Percentiles rank a stretch among this genome's conserved stretches.
Evolutionary conservation across 2,329 filamentous ascomycete genomes (phyloP).

Genomic region (Phyllosticta citribraziliensis): DNA sequence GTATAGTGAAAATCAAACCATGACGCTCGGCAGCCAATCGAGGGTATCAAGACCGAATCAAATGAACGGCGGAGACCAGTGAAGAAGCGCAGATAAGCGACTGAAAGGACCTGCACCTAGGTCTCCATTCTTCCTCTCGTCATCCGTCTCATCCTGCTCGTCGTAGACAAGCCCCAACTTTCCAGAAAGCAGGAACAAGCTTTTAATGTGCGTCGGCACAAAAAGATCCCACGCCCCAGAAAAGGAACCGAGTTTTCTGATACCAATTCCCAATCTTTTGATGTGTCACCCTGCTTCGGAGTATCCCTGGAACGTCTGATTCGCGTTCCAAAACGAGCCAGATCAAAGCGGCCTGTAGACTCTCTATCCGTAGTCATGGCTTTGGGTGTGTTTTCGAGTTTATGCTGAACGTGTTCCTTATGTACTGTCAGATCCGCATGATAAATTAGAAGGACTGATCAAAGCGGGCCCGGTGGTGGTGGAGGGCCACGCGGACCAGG

Average conservation of each 20-base stretch:
- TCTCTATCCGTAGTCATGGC: no score
- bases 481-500: conserved; percentile 2
- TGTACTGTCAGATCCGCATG: neutral
- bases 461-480: conserved; percentile 4
- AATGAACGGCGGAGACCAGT: neutral
- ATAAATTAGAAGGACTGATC: neutral
- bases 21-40: neutral
- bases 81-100: neutral
- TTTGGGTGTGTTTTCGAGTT: neutral
- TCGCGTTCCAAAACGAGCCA: no score
- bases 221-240: no score
- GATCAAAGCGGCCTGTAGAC: no score
- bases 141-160: neutral
- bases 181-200: neutral
- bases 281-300: no score
- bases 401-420: conserved; percentile 2
- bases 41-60: neutral
- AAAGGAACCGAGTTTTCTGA: no score
- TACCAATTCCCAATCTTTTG: no score
- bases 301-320: no score
- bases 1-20: neutral
- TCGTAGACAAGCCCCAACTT: neutral
- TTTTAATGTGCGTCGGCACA: neutral
- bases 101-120: neutral
- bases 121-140: neutral